Evolutionary conservation across 352 stramenopile genomes (phyloP).

Genomic region (Phytophthora citricola): DNA sequence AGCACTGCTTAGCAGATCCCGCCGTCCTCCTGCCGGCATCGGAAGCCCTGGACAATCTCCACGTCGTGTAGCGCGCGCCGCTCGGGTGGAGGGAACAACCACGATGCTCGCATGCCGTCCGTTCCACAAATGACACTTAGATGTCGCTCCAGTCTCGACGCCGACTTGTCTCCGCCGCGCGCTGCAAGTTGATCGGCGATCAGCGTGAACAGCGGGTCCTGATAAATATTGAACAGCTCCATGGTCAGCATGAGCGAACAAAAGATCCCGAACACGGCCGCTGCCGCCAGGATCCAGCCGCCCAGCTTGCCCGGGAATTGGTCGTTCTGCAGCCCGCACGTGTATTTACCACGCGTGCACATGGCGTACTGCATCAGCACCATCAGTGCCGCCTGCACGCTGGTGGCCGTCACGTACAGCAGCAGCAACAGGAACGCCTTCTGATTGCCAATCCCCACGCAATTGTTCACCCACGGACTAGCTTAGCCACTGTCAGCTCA

Average conservation of each 20-base stretch:
- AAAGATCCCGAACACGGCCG: conserved; percentile 78
- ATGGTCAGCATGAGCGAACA: conserved; percentile 80
- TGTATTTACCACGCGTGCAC: conserved; percentile 47
- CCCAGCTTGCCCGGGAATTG: conserved; percentile 70
- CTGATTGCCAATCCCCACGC: conserved; percentile 82
- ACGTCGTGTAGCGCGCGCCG: conserved; percentile 55
- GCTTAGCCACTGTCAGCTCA: conserved; percentile 8
- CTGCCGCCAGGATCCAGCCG: conserved; percentile 69
- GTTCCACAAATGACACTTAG: conserved; percentile 83
- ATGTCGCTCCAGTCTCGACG: conserved; percentile 65
- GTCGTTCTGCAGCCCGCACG: conserved; percentile 69
- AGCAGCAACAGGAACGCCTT: conserved; percentile 86
- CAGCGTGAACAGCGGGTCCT: conserved; percentile 56
- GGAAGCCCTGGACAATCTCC: conserved; percentile 71
- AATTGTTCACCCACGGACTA: conserved; percentile 91
- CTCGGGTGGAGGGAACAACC: conserved; percentile 66
- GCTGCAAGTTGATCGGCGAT: conserved; percentile 67
- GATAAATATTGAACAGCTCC: conserved; percentile 82
- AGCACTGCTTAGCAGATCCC: conserved; percentile 39
- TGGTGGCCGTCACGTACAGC: conserved; percentile 74
- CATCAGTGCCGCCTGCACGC: conserved; percentile 60
- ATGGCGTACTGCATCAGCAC: conserved; percentile 56
- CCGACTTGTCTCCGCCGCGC: conserved; percentile 68
- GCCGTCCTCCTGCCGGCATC: conserved; percentile 23
- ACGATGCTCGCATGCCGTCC: conserved; percentile 67